Percentiles rank a stretch among this genome's conserved stretches.
Evolutionary conservation across 2,329 filamentous ascomycete species (phyloP).

Genomic region (Blumeriella jaapii): DNA sequence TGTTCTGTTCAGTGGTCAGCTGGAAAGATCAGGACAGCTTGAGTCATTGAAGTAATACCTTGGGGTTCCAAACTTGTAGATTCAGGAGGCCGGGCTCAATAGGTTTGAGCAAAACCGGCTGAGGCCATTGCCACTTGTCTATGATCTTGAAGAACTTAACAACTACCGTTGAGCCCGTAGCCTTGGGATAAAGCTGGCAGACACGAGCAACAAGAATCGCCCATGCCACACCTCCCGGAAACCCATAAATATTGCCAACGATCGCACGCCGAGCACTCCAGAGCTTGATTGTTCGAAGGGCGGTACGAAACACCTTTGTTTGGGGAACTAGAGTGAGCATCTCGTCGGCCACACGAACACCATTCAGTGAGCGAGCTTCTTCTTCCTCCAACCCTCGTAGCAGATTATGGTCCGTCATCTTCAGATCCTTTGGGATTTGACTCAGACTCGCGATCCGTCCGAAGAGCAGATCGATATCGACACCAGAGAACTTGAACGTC

Average conservation of each 20-base stretch:
- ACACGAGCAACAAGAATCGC: conserved; percentile 94
- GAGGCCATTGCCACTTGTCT: conserved; percentile 84
- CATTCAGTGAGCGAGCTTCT: conserved; percentile 83
- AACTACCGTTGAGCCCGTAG: conserved; percentile 77
- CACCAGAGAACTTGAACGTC: conserved; percentile 82
- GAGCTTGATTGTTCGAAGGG: conserved; percentile 84
- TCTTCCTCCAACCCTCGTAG: conserved; percentile 77
- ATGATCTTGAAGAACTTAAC: conserved; percentile 93
- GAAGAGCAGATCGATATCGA: conserved; percentile 93
- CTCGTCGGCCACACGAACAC: conserved; percentile 87
- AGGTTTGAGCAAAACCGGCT: conserved; percentile 80
- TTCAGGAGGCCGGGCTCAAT: conserved; percentile 74
- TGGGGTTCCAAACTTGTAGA: conserved; percentile 89
- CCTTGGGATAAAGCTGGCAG: conserved; percentile 91
- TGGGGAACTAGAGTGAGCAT: conserved; percentile 84
- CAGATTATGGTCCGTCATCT: conserved; percentile 72
- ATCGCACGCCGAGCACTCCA: conserved; percentile 91
- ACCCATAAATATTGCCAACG: conserved; percentile 93
- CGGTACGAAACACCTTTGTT: conserved; percentile 77
- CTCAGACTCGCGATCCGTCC: conserved; percentile 60
- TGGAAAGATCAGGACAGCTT: too few species aligned
- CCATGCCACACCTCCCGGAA: conserved; percentile 94
- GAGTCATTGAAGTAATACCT: too few species aligned
- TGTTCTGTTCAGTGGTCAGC: too few species aligned
- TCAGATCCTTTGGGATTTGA: conserved; percentile 60